Evolutionary conservation across 176 grass and related monocot genomes (phyloP), one percentile per base, ranked within the genome.

Genomic region (Panicum miliaceum): DNA sequence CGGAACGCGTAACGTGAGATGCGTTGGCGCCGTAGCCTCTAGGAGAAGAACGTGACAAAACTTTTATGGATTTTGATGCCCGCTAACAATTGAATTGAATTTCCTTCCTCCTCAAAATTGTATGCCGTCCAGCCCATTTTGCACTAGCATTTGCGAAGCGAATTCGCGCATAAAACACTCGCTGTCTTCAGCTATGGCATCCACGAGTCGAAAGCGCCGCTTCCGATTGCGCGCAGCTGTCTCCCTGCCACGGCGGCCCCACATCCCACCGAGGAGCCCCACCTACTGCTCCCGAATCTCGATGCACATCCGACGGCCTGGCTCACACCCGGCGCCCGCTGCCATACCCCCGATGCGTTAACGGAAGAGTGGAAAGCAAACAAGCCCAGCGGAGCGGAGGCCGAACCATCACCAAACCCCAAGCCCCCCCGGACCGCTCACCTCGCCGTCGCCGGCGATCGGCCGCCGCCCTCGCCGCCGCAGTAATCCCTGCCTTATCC

Each of bases 391-490:
- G 23, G 7, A 64, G 47, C 32, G 35, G 45, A 42, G 57, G 59
- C 46, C 59, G n/a, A 82, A 71, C 63, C 62, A 80, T 60, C 76
- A 75, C 83, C 83, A 81, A 86, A 90, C 78, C 76, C 82, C 61
- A 85, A 18, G 76, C 52, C 77, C 5, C n/a, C n/a, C n/a, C n/a
- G n/a, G 69, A 68, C 76, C 62, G 42, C 77, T 63, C 53, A 59
- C 83, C 70, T 85, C 78, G 88, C 64, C 83, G 78, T 82, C 83
- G 81, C 83, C 72, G 64, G 78, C 88, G 83, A 86, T 89, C 81
- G 50, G 47, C 71, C 60, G 70, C 79, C 64, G 79, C 73, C 27
- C 26, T 12, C 71, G 53, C 36, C 52, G 40, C 81, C 69, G 18
- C 25, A 2, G 35, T 14, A 77, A 11, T 12, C 66, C 75, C 7